A percentile compares a stretch with the other conserved stretches of the same genome.
phyloP scores from a whole-genome alignment of 2,329 filamentous ascomycete species.

The Aspergillus sp. region DNA sequence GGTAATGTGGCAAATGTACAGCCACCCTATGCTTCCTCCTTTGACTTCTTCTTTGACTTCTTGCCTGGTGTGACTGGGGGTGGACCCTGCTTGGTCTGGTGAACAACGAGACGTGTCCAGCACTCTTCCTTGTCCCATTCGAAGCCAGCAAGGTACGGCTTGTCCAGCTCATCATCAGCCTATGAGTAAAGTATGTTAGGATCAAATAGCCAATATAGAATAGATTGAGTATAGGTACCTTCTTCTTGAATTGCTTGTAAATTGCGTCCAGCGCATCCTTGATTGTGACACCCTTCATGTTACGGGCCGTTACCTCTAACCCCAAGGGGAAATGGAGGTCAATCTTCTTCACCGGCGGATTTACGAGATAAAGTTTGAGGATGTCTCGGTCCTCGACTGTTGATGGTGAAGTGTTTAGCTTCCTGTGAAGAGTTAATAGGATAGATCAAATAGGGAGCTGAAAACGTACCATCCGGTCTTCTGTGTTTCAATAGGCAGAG shows the following conservation, averaged over 20 bases:
- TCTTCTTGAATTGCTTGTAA: conserved; percentile 95
- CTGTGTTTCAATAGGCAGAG: conserved; percentile 37
- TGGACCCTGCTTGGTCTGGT: conserved; percentile 71
- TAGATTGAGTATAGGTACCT: conserved; percentile 56
- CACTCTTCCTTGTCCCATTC: conserved; percentile 95
- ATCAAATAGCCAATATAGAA: neutral
- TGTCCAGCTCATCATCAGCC: conserved; percentile 88
- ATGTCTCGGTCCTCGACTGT: conserved; percentile 79
- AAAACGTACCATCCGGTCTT: conserved; percentile 34
- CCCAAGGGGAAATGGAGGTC: conserved; percentile 89
- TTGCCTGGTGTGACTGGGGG: conserved; percentile 46
- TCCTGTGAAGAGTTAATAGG: conserved; percentile 57
- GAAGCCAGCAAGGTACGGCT: conserved; percentile 86
- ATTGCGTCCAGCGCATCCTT: conserved; percentile 96
- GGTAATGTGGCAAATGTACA: too few species aligned
- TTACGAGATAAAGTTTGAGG: conserved; percentile 77
- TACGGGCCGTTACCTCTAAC: conserved; percentile 82
- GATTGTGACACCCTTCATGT: conserved; percentile 92
- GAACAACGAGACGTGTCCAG: conserved; percentile 83
- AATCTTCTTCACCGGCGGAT: conserved; percentile 87
- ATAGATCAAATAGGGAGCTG: neutral
- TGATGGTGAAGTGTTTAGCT: conserved; percentile 82
- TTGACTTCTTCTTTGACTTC: conserved; percentile 66
- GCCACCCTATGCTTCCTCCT: conserved; percentile 34
- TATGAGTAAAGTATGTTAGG: conserved; percentile 36